Base-by-base conservation (phyloP, 208 protist genomes). In the Acanthamoeba polyphaga region DNA sequence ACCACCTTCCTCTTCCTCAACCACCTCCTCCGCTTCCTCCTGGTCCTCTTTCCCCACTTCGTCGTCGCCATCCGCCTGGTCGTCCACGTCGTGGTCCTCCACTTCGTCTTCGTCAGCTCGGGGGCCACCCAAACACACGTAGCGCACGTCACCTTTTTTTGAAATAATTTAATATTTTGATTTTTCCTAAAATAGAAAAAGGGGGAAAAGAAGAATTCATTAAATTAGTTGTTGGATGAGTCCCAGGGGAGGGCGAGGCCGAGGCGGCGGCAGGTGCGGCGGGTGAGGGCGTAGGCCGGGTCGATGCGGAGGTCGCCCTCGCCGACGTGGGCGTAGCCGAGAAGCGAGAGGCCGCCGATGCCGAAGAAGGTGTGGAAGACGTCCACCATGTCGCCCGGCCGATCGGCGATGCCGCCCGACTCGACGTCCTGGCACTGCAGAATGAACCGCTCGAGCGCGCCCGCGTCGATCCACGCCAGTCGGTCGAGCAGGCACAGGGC, bases 361-460 rank as follows among this genome's bases (percentile, higher is more conserved):
- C 99, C 99, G 96, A 99, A 99, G 95, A 99, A 99, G 9, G 99
- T 99, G 97, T 99, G 99, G 96, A 99, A 99, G 19, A 99, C 99
- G 95, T 99, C 99, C 7, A 98, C 95, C 95, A 98, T 96, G 96
- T 99, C 99, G 13, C 99, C 99, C 1, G 99, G 99, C 93, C 99
- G 98, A 95, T 99, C 99, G 0, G 99, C 98, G 94, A 99, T 99
- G 53, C 99, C 99, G 27, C 99, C 99, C 58, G 98, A 98, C 94
- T 99, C 98, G 27, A 91, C 95, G 96, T 99, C 99, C 72, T 98
- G 99, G 93, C 99, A 99, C 15, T 96, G 95, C 1, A 99, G 89
- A 88, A 99, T 99, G 95, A 99, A 99, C 3, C 38, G 43, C 70
- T 98, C 97, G 1, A 99, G 97, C n/a, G 96, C 96, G 2, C 98